Percentiles rank a stretch among this genome's conserved stretches.
phyloP scores from a whole-genome alignment of 1,139 yeast genomes.

The Geotrichum macrosporum region DNA sequence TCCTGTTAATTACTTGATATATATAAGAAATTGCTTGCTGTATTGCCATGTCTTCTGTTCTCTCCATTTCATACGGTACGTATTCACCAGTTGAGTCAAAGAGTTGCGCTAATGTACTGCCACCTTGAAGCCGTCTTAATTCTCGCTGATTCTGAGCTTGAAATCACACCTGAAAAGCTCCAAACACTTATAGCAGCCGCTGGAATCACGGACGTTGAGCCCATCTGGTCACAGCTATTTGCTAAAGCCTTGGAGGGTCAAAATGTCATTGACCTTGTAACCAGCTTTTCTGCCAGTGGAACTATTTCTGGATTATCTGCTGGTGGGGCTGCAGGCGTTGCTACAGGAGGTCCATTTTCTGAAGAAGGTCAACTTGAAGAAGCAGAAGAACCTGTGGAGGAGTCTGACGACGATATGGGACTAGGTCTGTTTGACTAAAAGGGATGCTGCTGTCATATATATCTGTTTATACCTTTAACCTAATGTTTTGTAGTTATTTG shows the following conservation, averaged over 20 bases:
- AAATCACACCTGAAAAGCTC: conserved; percentile 86
- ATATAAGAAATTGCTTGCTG: too few relatives aligned
- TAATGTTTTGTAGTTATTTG: too few relatives aligned
- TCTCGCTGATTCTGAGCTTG: conserved; percentile 93
- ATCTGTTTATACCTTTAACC: background rate
- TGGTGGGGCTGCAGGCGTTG: conserved; percentile 56
- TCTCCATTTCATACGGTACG: conserved; percentile 19
- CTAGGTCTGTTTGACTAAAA: conserved; percentile 41
- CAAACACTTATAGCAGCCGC: conserved; percentile 80
- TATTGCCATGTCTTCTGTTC: conserved; percentile 14
- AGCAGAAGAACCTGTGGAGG: conserved; percentile 34
- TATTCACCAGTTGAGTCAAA: background rate
- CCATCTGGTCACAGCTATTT: conserved; percentile 85
- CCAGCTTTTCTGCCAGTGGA: conserved; percentile 65
- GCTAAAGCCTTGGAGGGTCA: conserved; percentile 97
- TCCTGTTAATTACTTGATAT: too few relatives aligned
- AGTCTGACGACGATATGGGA: conserved; percentile 41
- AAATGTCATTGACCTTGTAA: conserved; percentile 77
- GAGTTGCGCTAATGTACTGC: background rate
- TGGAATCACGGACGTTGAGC: conserved; percentile 56
- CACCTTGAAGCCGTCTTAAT: conserved; percentile 83
- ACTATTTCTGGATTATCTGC: conserved; percentile 57
- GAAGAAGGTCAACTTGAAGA: conserved; percentile 47
- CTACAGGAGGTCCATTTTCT: conserved; percentile 59
- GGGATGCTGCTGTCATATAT: background rate